Evolutionary conservation across 768 basidiomycete species (phyloP).

Genomic region (Suillus americanus): DNA sequence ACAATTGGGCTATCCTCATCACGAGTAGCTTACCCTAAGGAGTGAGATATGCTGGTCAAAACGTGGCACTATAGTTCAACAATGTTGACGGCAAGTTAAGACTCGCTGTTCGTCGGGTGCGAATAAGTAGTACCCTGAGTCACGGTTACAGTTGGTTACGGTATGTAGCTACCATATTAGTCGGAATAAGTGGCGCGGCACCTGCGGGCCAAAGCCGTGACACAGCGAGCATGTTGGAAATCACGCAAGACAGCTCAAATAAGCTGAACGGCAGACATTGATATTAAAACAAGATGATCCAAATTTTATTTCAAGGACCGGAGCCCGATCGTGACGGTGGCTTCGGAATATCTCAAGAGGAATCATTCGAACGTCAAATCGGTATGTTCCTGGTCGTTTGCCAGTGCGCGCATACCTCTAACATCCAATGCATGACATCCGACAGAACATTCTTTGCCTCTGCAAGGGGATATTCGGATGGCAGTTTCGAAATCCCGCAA

Average conservation of each 20-base stretch:
- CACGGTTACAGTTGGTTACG: not conserved
- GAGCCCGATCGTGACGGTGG: not conserved
- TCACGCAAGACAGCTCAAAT: not conserved
- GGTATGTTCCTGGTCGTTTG: not conserved
- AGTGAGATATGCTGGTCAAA: not conserved
- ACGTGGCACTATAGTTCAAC: not conserved
- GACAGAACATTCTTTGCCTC: not conserved
- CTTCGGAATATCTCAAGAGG: not conserved
- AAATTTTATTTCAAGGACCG: not conserved
- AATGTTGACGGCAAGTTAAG: not conserved
- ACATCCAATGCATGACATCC: not conserved
- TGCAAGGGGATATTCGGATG: not conserved
- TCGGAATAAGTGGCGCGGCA: not conserved
- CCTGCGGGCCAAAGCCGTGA: not conserved
- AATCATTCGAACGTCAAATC: not conserved
- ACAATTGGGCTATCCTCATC: not conserved
- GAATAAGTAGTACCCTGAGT: not conserved
- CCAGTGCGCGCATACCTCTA: not conserved
- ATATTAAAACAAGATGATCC: not conserved
- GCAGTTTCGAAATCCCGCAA: not conserved
- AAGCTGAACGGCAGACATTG: not conserved
- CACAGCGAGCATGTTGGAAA: not conserved
- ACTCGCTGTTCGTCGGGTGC: not conserved
- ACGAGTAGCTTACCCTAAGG: not conserved
- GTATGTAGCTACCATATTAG: too few species aligned